Percentiles rank a stretch among this genome's conserved stretches.
Evolutionary conservation across 495 filamentous ascomycete species (phyloP).

Genomic region (Aspergillus panamensis): DNA sequence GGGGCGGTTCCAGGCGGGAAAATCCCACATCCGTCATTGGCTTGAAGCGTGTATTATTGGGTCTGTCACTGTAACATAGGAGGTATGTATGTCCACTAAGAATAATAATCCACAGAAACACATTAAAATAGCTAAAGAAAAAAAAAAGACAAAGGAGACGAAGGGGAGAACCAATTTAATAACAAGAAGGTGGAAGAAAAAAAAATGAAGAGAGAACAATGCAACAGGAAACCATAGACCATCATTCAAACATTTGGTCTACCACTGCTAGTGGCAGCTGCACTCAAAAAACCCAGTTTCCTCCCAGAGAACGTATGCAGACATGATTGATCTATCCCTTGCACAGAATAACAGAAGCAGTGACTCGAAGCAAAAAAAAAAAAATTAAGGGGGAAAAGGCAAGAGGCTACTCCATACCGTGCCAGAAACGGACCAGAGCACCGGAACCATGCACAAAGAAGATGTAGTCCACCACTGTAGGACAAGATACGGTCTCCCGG

Average conservation of each 20-base stretch:
- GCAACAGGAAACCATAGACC: slow-evolving; percentile 16
- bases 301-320: slow-evolving; percentile 12
- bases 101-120: slow-evolving; percentile 22
- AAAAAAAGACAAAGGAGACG: slow-evolving; percentile 7
- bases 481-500: background rate
- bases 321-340: slow-evolving; percentile 10
- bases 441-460: slow-evolving; percentile 40
- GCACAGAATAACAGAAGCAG: slow-evolving; percentile 3
- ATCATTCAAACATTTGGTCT: slow-evolving; percentile 10
- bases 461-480: slow-evolving; percentile 1
- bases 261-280: slow-evolving; percentile 9
- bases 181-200: slow-evolving; percentile 13
- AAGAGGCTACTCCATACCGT: slow-evolving; percentile 14
- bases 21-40: slow-evolving; percentile 11
- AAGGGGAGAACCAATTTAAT: slow-evolving; percentile 16
- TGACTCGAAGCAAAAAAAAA: slow-evolving; percentile 9
- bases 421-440: slow-evolving; percentile 36
- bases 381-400: slow-evolving; percentile 9
- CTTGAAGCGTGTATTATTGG: background rate
- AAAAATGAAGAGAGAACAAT: slow-evolving; percentile 6
- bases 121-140: slow-evolving; percentile 26
- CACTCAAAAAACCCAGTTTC: slow-evolving; percentile 14
- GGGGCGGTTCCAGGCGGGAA: slow-evolving; percentile 11
- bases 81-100: slow-evolving; percentile 4
- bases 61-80: background rate